Conservation (phyloP, 2,329 filamentous ascomycete genomes). For the Lojkania enalia region DNA sequence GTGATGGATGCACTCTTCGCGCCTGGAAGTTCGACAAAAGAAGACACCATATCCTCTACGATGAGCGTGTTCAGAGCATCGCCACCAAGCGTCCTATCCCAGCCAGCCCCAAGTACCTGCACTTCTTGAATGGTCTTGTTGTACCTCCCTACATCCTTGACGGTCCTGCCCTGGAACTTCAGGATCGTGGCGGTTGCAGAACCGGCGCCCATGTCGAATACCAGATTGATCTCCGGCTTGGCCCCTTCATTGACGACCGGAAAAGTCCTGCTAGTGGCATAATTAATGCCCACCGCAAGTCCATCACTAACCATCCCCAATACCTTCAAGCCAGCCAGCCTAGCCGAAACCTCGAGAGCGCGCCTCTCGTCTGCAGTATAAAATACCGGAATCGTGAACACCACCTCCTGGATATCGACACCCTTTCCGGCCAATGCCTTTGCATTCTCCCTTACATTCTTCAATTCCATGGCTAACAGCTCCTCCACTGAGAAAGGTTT, state of each 20-base stretch:
- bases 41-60: slow-evolving; percentile 81
- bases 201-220: slow-evolving; percentile 98
- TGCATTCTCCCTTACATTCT: slow-evolving; percentile 87
- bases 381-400: slow-evolving; percentile 88
- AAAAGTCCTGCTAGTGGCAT: slow-evolving; percentile 89
- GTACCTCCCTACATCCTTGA: slow-evolving; percentile 89
- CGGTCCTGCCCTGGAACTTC: slow-evolving; percentile 82
- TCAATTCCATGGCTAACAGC: slow-evolving; percentile 91
- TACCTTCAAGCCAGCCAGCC: slow-evolving; percentile 84
- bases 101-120: slow-evolving; percentile 82
- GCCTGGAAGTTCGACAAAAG: slow-evolving; percentile 69
- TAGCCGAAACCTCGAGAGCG: slow-evolving; percentile 79
- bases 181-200: slow-evolving; percentile 89
- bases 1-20: slow-evolving; percentile 68
- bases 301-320: slow-evolving; percentile 86
- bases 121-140: slow-evolving; percentile 98
- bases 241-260: slow-evolving; percentile 79
- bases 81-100: slow-evolving; percentile 87
- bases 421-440: slow-evolving; percentile 79
- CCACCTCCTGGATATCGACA: slow-evolving; percentile 73
- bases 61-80: slow-evolving; percentile 87
- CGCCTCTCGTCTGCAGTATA: slow-evolving; percentile 90
- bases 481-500: slow-evolving; percentile 79
- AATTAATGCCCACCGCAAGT: slow-evolving; percentile 90
- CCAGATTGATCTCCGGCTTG: slow-evolving; percentile 86